Base-by-base conservation (phyloP, 768 basidiomycete genomes). In the Suillus luteus region DNA sequence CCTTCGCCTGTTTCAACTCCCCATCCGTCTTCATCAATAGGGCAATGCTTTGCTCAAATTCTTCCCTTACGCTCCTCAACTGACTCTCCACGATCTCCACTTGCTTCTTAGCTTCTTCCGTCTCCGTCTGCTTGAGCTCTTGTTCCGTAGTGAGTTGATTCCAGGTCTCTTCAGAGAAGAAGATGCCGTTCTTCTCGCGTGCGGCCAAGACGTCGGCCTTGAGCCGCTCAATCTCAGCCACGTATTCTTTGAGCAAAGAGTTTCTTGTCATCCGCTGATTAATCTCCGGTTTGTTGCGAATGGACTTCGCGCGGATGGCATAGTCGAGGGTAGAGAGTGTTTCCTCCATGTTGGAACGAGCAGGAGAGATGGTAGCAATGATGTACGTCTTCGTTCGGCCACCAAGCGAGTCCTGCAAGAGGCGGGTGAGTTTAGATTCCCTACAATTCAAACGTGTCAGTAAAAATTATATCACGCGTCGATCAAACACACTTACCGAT, bases 341-440 rank as follows among this genome's bases (percentile, higher is more conserved):
- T 77, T 99, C 97, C 76, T 99, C 97, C 79, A 96, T 85, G 72
- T 96, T 98, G 31, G 88, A 92, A 27, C 93, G 87, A 5, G 94
- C 92, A 1, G 97, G 96, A 10, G 95, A 96, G 70, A 98, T 86
- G 7, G 97, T 99, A 0, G 96, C 97, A 66, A 99, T 92, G 72
- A 99, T 95, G 70, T 95, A 96, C 0, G 97, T 99, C 79, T 98
- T 99, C 7, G 97, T 99, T 38, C 89, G 85, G 0, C 97, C 97
- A 7, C 97, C 97, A 5, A 99, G 83, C n/a, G 97, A 99, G 77
- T 99, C 97, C 89, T 99, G 96, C 5, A 99, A 84, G 11, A 99
- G 83, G 41, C 97, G 92, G 15, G 97, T 99, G 60, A 99, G 89
- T 73, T 99, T 99, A 3, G 96, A 98, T 77, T 99, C 97, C 33